Conservation (phyloP, 352 stramenopile species). For the Phytophthora pinifolia region DNA sequence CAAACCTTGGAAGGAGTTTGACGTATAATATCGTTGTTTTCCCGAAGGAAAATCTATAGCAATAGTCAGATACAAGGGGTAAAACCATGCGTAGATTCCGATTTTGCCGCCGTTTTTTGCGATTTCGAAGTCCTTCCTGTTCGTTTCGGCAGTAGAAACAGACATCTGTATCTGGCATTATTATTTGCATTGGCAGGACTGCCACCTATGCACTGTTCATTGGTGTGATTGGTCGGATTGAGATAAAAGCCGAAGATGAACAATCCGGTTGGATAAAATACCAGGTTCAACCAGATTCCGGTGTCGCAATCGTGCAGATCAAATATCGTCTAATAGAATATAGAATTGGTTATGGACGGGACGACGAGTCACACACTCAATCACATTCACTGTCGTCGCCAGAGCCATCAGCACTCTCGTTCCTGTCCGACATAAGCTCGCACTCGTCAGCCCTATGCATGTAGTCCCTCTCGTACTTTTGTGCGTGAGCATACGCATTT, state of each 20-base stretch:
- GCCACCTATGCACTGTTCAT: neutral
- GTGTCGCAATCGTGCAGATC: no score
- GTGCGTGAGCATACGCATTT: no score
- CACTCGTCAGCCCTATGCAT: neutral
- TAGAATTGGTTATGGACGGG: neutral
- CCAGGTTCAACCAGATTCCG: no score
- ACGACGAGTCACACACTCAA: neutral
- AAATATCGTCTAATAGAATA: constrained; percentile 1
- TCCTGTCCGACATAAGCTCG: neutral
- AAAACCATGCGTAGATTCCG: constrained; percentile 1
- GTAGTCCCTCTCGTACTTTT: no score
- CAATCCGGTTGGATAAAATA: neutral
- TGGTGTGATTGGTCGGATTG: neutral
- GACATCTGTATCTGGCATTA: neutral
- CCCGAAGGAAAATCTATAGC: neutral
- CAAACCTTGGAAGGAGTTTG: constrained; percentile 4
- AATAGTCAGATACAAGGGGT: constrained; percentile 3
- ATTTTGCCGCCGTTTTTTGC: no score
- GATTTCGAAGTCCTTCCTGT: neutral
- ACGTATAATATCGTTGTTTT: neutral
- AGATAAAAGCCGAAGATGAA: constrained; percentile 1
- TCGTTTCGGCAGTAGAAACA: no score
- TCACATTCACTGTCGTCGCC: neutral
- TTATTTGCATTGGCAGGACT: constrained; percentile 1
- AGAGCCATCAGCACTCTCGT: neutral